Evolutionary conservation across 2,329 filamentous ascomycete genomes (phyloP).

Genomic region (Xylaria sp.): DNA sequence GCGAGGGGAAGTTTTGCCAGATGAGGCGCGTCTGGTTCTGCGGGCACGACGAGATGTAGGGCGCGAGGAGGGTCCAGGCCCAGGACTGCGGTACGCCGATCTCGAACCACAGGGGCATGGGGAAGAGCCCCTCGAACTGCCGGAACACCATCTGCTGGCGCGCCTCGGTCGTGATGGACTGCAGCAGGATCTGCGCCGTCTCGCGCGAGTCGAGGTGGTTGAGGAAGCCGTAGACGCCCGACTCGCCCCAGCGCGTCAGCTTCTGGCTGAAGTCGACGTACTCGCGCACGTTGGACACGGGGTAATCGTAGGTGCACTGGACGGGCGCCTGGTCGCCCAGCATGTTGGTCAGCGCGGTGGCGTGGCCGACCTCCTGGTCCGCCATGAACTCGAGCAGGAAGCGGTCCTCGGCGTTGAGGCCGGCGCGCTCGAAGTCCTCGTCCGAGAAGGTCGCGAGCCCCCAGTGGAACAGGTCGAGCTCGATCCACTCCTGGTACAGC

Average conservation of each 20-base stretch:
- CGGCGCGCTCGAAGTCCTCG: slow-evolving; percentile 69
- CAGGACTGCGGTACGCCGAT: slow-evolving; percentile 80
- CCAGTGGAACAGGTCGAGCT: slow-evolving; percentile 80
- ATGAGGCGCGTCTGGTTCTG: slow-evolving; percentile 71
- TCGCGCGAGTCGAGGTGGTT: slow-evolving; percentile 76
- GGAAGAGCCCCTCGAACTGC: slow-evolving; percentile 77
- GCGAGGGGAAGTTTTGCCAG: slow-evolving; percentile 82
- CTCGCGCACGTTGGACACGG: slow-evolving; percentile 72
- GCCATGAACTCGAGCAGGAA: slow-evolving; percentile 76
- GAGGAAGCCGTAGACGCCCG: slow-evolving; percentile 80
- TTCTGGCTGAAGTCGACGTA: slow-evolving; percentile 85
- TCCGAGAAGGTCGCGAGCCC: slow-evolving; percentile 70
- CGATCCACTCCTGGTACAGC: slow-evolving; percentile 83
- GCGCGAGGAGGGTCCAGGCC: slow-evolving; percentile 81
- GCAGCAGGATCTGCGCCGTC: slow-evolving; percentile 71
- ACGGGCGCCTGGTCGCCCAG: slow-evolving; percentile 70
- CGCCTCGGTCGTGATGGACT: slow-evolving; percentile 77
- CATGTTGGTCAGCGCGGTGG: slow-evolving; percentile 76
- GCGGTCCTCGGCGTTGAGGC: slow-evolving; percentile 70
- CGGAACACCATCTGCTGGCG: slow-evolving; percentile 85
- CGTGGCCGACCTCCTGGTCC: slow-evolving; percentile 76
- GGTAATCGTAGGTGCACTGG: slow-evolving; percentile 83
- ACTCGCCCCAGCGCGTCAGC: slow-evolving; percentile 79
- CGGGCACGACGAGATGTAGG: slow-evolving; percentile 79
- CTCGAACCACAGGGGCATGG: slow-evolving; percentile 84